Base-by-base conservation (phyloP, 2,329 filamentous ascomycete species). In the Fusarium paranaense region DNA sequence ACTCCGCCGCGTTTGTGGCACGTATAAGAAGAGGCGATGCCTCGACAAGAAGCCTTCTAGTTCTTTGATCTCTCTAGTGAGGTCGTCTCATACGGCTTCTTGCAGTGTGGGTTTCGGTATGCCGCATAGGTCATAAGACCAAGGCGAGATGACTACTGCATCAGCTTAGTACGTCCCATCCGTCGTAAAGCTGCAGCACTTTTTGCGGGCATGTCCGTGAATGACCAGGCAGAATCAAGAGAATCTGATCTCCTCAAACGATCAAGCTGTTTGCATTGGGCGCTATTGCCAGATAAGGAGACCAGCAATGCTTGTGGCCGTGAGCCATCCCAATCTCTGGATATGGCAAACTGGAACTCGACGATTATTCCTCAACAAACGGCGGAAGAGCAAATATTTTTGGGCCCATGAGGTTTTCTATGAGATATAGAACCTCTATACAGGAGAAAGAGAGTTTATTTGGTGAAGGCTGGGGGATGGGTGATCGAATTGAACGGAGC, bases 341-440 rank as follows among this genome's bases (percentile, higher is more conserved):
- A 52, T 30, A 14, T 10, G 27, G 18, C 27, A 14, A 32, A 52
- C 47, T 13, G 32, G 32, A 37, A 37, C 54, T 37, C 54, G 9
- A 9, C 32, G 32, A 37, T 13, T 25, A 5, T 9, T 57, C 22
- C 5, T 14, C 16, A 37, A 37, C 22, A 57, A 6, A 22, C 1
- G 5, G n/a, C 2, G 5, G 1, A 6, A 37, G 14, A 0, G 13
- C 13, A 4, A 6, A 25, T 3, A 0, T 18, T 2, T 3, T 25
- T 10, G 8, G 4, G 5, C 5, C 6, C 4, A 25, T 3, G 2
- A 8, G 22, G 8, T 7, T 10, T 20, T 20, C 1, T 7, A 30
- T 5, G 6, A 5, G 18, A 18, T 11, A 32, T 11, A 52, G 27
- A 32, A 1, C 2, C 6, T 52, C 27, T 20, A 32, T 32, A 2